Evolutionary conservation across 805 yeast species (phyloP), one percentile per base, ranked within the genome.

Genomic region (Kuraishia floccosa): DNA sequence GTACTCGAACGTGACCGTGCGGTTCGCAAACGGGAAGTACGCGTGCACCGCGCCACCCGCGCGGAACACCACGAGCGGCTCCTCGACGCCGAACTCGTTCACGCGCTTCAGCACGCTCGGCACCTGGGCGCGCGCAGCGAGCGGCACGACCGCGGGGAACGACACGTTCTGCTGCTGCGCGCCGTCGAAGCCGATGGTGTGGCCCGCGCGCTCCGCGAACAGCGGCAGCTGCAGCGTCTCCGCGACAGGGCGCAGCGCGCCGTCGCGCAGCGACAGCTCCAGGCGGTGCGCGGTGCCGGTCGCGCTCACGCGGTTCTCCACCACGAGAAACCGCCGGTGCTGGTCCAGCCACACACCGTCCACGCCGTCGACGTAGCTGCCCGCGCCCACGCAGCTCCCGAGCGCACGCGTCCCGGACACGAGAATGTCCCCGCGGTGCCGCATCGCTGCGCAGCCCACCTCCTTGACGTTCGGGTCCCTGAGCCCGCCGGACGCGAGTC

Each of bases 51-150:
- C 12, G 7, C 20, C 16, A 16, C 5, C 14, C 14, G 28, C 17
- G 18, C 13, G 11, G 19, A 15, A 13, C n/a, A 26, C 18, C 9
- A 26, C 28, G n/a, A 26, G 12, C 3, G 28, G 28, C 28, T 26
- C 28, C 12, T 26, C 28, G 17, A n/a, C 28, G 16, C 28, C 28
- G 11, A 15, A 26, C 18, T 20, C 7, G 20, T 26, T 16, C 12
- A 26, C 8, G 10, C 15, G n/a, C 12, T 26, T 26, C 9, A 26
- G 11, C 28, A 26, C 28, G 9, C 16, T 24, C 11, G 27, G 27
- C 16, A n/a, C n/a, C n/a, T 8, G 14, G 9, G 17, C n/a, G n/a
- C 20, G 11, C 12, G 18, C 11, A n/a, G 12, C 18, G n/a, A 15
- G 20, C 5, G 9, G 7, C 15, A n/a, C n/a, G 9, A 6, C 22